Evolutionary conservation across 345 rosid species (phyloP).

Genomic region (Gossypium stocksii): DNA sequence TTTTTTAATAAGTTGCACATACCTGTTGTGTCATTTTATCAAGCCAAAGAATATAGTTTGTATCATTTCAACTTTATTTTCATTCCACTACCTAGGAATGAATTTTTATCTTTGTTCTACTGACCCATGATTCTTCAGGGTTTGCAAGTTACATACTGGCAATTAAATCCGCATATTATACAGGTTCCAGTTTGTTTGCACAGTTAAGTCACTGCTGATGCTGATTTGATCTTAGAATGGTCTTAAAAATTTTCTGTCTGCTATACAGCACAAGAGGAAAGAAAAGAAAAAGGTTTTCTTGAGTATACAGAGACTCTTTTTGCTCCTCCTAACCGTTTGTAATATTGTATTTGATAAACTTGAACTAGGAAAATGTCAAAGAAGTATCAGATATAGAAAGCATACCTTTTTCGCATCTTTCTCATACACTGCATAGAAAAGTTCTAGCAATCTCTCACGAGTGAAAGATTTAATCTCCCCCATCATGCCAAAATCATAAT

Average conservation of each 20-base stretch:
- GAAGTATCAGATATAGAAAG: conserved; percentile 15
- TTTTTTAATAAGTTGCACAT: background rate
- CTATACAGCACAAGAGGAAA: background rate
- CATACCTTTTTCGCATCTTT: conserved; percentile 88
- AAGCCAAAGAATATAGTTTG: background rate
- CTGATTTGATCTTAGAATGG: background rate
- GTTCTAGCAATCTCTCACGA: conserved; percentile 75
- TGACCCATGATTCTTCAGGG: background rate
- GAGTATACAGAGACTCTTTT: background rate
- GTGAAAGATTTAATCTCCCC: conserved; percentile 94
- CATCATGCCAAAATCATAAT: conserved; percentile 99
- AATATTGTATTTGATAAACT: background rate
- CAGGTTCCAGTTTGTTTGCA: background rate
- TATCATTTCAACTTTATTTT: background rate
- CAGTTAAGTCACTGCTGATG: background rate
- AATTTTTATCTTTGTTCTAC: background rate
- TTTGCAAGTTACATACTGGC: conserved; percentile 1
- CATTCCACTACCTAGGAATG: background rate
- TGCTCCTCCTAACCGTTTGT: background rate
- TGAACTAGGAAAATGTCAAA: conserved; percentile 6
- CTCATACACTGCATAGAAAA: conserved; percentile 86
- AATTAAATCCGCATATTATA: background rate
- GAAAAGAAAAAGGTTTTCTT: background rate
- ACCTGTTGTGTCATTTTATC: background rate
- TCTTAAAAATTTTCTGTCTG: background rate